A percentile compares a stretch with the other conserved stretches of the same genome.
phyloP scores from a whole-genome alignment of 768 basidiomycete genomes.

The Termitomyces sp. region DNA sequence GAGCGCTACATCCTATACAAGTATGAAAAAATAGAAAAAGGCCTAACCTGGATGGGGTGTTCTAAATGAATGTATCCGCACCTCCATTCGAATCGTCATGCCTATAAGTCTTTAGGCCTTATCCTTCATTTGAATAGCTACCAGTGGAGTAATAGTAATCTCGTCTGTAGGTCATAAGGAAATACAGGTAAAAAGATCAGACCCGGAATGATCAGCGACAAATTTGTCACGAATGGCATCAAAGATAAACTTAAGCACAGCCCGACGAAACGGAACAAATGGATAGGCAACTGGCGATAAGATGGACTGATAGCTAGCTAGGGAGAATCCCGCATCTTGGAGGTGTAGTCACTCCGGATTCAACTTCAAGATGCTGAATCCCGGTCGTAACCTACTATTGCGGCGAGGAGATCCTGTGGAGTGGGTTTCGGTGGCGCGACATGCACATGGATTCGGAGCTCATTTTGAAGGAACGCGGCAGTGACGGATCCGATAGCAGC shows the following conservation, averaged over 20 bases:
- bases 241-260: not conserved
- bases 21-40: not conserved
- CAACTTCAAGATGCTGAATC: not conserved
- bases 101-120: too few species aligned
- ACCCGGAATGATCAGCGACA: not conserved
- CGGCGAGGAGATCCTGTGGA: conserved; percentile 43
- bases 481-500: conserved; percentile 70
- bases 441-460: conserved; percentile 45
- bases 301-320: not conserved
- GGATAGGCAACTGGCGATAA: not conserved
- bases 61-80: not conserved
- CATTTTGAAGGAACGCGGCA: conserved; percentile 41
- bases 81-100: not conserved
- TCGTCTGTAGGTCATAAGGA: not conserved
- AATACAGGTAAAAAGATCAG: not conserved
- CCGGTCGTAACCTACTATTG: conserved; percentile 20
- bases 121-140: not conserved
- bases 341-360: conserved; percentile 3
- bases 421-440: conserved; percentile 54
- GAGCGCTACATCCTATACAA: not conserved
- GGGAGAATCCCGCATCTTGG: not conserved
- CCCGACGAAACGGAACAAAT: not conserved
- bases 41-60: not conserved
- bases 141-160: too few species aligned
- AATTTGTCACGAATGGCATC: not conserved